These are phyloP conservation scores for Craterostigma plantagineum DNA, from an alignment of 257 asterid species.

Conservation along the genomic window DNA sequence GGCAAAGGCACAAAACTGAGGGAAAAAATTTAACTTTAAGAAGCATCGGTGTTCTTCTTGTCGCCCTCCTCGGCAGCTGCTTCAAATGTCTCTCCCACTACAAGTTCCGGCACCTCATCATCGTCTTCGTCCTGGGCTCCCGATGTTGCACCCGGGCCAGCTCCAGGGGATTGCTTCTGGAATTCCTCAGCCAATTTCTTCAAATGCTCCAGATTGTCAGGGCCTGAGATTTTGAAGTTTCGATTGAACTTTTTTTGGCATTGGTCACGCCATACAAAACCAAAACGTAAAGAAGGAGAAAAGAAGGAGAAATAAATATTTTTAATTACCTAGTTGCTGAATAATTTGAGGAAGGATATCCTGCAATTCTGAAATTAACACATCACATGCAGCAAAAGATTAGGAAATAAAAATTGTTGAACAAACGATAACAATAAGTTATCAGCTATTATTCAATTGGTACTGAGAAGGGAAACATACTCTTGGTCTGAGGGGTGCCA, in stretches of 20 bases:
- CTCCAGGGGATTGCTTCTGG: slow-evolving; percentile 50
- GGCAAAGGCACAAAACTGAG: too few species aligned
- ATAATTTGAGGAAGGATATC: slow-evolving; percentile 27
- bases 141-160: slow-evolving; percentile 9
- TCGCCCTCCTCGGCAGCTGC: slow-evolving; percentile 54
- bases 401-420: background rate
- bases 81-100: slow-evolving; percentile 56
- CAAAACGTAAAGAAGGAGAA: background rate
- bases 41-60: slow-evolving; percentile 19
- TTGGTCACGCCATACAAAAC: background rate
- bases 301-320: background rate
- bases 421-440: background rate
- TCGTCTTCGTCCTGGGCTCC: slow-evolving; percentile 33
- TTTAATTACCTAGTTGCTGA: slow-evolving; percentile 14
- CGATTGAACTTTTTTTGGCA: background rate
- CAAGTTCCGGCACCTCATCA: slow-evolving; percentile 64
- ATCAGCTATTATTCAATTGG: too few species aligned
- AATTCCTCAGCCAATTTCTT: slow-evolving; percentile 70
- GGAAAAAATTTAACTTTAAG: background rate
- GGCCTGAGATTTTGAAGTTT: slow-evolving; percentile 22
- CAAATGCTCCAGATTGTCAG: slow-evolving; percentile 69
- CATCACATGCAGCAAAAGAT: background rate
- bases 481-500: slow-evolving; percentile 66
- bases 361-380: slow-evolving; percentile 31
- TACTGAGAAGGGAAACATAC: slow-evolving; percentile 16